A percentile compares a stretch with the other conserved stretches of the same genome.
These are phyloP conservation scores for Musa acuminata DNA, from an alignment of 176 grass and related monocot genomes.

Conservation along the genomic window DNA sequence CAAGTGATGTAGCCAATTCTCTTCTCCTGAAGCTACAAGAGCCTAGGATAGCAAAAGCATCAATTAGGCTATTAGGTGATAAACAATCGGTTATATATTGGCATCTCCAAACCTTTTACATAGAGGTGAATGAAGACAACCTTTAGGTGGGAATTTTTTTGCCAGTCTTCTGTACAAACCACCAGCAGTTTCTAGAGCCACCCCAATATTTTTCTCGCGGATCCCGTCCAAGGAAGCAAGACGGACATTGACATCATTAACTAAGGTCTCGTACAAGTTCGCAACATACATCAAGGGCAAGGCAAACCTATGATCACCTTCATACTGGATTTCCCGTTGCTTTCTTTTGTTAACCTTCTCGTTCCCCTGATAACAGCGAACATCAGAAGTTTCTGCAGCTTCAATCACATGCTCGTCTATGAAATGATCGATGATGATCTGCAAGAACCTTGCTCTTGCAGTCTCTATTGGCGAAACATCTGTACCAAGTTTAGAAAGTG, in stretches of 20 bases:
- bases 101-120: background rate
- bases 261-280: slow-evolving; percentile 83
- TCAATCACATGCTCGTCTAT: slow-evolving; percentile 62
- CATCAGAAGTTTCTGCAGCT: slow-evolving; percentile 37
- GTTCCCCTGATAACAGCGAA: slow-evolving; percentile 26
- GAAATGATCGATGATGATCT: slow-evolving; percentile 65
- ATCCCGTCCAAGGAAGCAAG: slow-evolving; percentile 50
- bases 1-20: slow-evolving; percentile 75
- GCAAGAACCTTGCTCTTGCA: slow-evolving; percentile 59
- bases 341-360: slow-evolving; percentile 77
- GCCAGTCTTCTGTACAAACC: slow-evolving; percentile 85
- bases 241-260: slow-evolving; percentile 46
- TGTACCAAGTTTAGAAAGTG: slow-evolving; percentile 10
- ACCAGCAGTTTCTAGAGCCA: slow-evolving; percentile 84
- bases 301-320: slow-evolving; percentile 62
- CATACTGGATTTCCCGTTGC: slow-evolving; percentile 42
- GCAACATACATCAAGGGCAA: slow-evolving; percentile 93
- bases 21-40: slow-evolving; percentile 82
- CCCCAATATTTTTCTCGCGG: slow-evolving; percentile 57
- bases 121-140: slow-evolving; percentile 12
- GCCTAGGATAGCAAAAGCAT: slow-evolving; percentile 33
- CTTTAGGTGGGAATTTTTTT: slow-evolving; percentile 77
- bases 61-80: background rate
- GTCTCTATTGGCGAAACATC: slow-evolving; percentile 71
- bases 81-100: no score